Evolutionary conservation across 345 rosid species (phyloP).

Genomic region (Eucalyptus regnans): DNA sequence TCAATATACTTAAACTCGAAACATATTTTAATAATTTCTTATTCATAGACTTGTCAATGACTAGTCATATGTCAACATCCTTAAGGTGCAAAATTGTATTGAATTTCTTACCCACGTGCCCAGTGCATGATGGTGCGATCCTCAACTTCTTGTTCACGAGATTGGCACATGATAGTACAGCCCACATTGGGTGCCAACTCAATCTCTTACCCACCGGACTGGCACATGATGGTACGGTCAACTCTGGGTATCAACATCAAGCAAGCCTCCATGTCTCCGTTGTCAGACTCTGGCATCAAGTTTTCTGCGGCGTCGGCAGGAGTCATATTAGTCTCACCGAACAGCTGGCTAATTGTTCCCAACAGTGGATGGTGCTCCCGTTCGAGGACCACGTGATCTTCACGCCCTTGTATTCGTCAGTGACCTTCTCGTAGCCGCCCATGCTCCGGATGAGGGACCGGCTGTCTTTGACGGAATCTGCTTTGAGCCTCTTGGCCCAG

Average conservation of each 20-base stretch:
- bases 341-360: background rate
- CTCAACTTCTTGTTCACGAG: too few species aligned
- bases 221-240: background rate
- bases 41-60: too few species aligned
- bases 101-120: too few species aligned
- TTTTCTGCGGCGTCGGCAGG: constrained; percentile 6
- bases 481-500: background rate
- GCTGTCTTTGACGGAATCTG: background rate
- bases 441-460: background rate
- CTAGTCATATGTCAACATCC: too few species aligned
- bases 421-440: constrained; percentile 1
- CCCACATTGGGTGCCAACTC: too few species aligned
- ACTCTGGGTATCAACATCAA: too few species aligned
- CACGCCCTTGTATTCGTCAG: background rate
- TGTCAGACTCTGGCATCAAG: background rate
- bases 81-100: too few species aligned
- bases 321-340: background rate
- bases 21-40: too few species aligned
- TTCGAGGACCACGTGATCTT: background rate
- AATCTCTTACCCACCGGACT: too few species aligned
- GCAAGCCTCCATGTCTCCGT: background rate
- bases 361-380: background rate
- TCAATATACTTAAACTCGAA: rapidly evolving
- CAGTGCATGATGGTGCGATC: too few species aligned
- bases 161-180: too few species aligned